Percentiles rank a stretch among this genome's conserved stretches.
These are phyloP conservation scores for Multifurca ochricompacta DNA, from an alignment of 768 basidiomycete genomes.

Conservation along the genomic window DNA sequence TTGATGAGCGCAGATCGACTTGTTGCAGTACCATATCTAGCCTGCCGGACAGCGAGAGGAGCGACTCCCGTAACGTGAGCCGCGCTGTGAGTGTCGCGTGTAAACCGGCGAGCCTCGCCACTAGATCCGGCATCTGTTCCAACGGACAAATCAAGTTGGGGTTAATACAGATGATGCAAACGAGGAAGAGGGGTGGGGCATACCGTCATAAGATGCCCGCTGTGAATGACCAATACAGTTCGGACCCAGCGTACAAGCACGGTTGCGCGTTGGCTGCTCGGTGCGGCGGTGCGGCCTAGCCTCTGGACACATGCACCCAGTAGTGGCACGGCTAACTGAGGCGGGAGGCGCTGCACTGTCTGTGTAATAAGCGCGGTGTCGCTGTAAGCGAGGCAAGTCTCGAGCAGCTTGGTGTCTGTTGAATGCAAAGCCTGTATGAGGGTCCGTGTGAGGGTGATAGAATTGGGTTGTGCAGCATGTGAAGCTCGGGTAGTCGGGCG, in stretches of 20 bases:
- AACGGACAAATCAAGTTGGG: slow-evolving; percentile 9
- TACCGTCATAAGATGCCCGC: slow-evolving; percentile 91
- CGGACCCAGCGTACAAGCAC: slow-evolving; percentile 71
- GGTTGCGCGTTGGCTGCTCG: slow-evolving; percentile 68
- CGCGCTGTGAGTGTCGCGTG: slow-evolving; percentile 77
- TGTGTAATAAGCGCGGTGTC: slow-evolving; percentile 75
- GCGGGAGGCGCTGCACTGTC: slow-evolving; percentile 80
- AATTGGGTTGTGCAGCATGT: slow-evolving; percentile 41
- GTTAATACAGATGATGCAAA: not conserved
- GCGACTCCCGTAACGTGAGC: slow-evolving; percentile 72
- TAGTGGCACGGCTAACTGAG: slow-evolving; percentile 78
- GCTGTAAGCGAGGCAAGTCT: slow-evolving; percentile 81
- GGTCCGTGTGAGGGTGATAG: slow-evolving; percentile 85
- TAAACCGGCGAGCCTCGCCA: slow-evolving; percentile 76
- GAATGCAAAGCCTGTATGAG: slow-evolving; percentile 96
- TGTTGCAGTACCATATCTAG: slow-evolving; percentile 93
- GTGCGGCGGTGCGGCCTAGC: slow-evolving; percentile 71
- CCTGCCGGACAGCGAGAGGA: slow-evolving; percentile 80
- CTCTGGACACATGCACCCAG: slow-evolving; percentile 86
- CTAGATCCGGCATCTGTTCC: slow-evolving; percentile 81
- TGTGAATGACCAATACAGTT: slow-evolving; percentile 76
- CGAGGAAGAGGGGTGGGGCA: slow-evolving; percentile 27
- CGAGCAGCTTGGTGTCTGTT: slow-evolving; percentile 78
- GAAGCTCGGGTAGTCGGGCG: slow-evolving; percentile 20
- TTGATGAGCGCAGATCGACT: slow-evolving; percentile 80